A percentile compares a stretch with the other conserved stretches of the same genome.
These are phyloP conservation scores for Talaromyces nanjingensis DNA, from an alignment of 495 filamentous ascomycete genomes.

Conservation along the genomic window DNA sequence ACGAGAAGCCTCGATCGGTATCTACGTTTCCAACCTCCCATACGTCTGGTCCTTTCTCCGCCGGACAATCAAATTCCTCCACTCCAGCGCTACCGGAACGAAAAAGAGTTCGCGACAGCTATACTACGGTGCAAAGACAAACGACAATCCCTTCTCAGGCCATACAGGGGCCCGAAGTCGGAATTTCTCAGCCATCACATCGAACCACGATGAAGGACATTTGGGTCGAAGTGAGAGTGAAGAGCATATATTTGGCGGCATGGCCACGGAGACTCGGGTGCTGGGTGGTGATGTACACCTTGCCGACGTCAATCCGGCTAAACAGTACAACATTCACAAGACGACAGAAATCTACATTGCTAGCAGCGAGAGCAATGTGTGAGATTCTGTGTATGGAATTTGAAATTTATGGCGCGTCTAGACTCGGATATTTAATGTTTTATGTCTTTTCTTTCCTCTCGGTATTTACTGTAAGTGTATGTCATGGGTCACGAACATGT, in stretches of 20 bases:
- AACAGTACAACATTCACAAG: background rate
- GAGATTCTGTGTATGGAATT: background rate
- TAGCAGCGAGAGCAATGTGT: background rate
- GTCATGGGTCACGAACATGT: background rate
- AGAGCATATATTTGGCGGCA: background rate
- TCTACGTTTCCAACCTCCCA: slow-evolving; percentile 43
- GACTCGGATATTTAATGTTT: background rate
- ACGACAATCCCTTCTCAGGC: background rate
- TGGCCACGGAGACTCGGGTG: background rate
- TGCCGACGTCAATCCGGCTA: background rate
- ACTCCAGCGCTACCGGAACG: background rate
- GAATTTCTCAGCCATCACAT: background rate
- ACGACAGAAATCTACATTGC: background rate
- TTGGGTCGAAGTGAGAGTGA: background rate
- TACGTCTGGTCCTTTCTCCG: slow-evolving; percentile 38
- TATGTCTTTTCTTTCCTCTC: background rate
- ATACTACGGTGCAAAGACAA: background rate
- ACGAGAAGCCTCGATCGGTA: slow-evolving; percentile 36
- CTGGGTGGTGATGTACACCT: background rate
- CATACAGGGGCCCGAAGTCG: background rate
- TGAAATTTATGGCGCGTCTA: background rate
- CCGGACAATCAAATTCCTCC: background rate
- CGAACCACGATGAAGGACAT: background rate
- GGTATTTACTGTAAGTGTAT: background rate
- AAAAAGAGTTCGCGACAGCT: background rate